phyloP scores from a whole-genome alignment of 805 yeast genomes.

The Myxozyma geophila region DNA sequence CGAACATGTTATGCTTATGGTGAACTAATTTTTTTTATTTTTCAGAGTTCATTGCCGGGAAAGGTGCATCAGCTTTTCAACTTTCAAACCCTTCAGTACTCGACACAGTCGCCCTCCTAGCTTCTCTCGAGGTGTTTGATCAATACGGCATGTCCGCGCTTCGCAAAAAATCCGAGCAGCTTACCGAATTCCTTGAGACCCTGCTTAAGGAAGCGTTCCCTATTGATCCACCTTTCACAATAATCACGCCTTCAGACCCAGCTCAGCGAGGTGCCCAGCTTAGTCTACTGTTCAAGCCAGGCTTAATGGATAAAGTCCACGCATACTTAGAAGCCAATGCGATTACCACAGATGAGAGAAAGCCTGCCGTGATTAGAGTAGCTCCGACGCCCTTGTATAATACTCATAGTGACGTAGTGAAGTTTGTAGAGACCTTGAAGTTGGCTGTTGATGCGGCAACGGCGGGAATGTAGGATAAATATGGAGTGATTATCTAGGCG shows the following conservation, averaged over 20 bases:
- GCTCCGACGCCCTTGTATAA: conserved; percentile 88
- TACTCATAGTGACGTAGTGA: conserved; percentile 64
- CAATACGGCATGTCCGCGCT: conserved; percentile 61
- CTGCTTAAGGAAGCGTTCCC: conserved; percentile 50
- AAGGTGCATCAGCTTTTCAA: conserved; percentile 85
- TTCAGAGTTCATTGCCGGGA: conserved; percentile 56
- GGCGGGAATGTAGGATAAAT: background rate
- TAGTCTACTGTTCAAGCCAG: conserved; percentile 69
- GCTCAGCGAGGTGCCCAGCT: conserved; percentile 79
- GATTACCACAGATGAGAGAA: conserved; percentile 82
- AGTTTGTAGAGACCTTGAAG: conserved; percentile 53
- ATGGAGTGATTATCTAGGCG: background rate
- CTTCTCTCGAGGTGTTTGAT: conserved; percentile 65
- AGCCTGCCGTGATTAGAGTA: conserved; percentile 87
- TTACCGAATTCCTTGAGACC: conserved; percentile 63
- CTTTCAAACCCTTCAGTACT: conserved; percentile 90
- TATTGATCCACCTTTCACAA: conserved; percentile 51
- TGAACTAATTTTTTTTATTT: background rate
- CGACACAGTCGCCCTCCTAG: conserved; percentile 73
- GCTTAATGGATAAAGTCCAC: conserved; percentile 67
- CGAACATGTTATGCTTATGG: background rate
- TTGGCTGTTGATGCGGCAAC: conserved; percentile 44
- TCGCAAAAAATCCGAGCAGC: conserved; percentile 57
- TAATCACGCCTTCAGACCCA: conserved; percentile 71
- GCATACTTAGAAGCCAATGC: conserved; percentile 57